phyloP scores from a whole-genome alignment of 2,329 filamentous ascomycete species.

The Calonectria pauciramosa region DNA sequence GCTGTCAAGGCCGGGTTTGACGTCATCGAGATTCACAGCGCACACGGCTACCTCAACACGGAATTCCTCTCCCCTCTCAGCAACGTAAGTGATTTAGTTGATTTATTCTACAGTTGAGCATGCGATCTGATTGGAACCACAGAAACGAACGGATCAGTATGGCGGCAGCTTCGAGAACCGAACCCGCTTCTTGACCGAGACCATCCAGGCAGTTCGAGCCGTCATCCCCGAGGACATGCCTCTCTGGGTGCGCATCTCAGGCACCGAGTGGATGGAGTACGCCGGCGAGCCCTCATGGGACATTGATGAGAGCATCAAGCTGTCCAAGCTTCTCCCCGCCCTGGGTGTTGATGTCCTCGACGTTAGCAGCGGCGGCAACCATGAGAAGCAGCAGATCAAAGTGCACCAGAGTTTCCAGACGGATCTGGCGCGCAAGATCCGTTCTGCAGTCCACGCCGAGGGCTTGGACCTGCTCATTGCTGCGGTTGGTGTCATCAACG shows the following conservation, averaged over 20 bases:
- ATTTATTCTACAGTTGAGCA: no score
- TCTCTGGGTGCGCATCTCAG: slow-evolving; percentile 71
- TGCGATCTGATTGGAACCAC: neutral
- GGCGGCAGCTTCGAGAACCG: slow-evolving; percentile 77
- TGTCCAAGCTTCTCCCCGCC: slow-evolving; percentile 72
- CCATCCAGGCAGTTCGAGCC: slow-evolving; percentile 63
- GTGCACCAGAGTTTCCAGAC: slow-evolving; percentile 79
- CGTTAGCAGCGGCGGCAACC: slow-evolving; percentile 82
- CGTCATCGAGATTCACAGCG: slow-evolving; percentile 77
- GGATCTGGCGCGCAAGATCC: slow-evolving; percentile 78
- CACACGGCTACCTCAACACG: slow-evolving; percentile 76
- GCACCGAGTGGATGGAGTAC: slow-evolving; percentile 73
- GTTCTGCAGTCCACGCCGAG: slow-evolving; percentile 70
- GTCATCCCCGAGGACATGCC: slow-evolving; percentile 68
- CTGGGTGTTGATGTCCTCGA: slow-evolving; percentile 87
- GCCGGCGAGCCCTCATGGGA: slow-evolving; percentile 71
- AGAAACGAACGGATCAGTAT: slow-evolving; percentile 73
- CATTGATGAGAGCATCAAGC: slow-evolving; percentile 65
- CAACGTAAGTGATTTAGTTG: slow-evolving; percentile 58
- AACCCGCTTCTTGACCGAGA: slow-evolving; percentile 70
- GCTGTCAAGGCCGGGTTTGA: slow-evolving; percentile 81
- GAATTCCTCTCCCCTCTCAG: slow-evolving; percentile 73
- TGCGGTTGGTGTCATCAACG: slow-evolving; percentile 81
- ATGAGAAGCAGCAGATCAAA: slow-evolving; percentile 71
- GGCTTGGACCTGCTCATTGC: slow-evolving; percentile 73